phyloP scores from a whole-genome alignment of 768 basidiomycete genomes.

The Melanogaster broomeanus region DNA sequence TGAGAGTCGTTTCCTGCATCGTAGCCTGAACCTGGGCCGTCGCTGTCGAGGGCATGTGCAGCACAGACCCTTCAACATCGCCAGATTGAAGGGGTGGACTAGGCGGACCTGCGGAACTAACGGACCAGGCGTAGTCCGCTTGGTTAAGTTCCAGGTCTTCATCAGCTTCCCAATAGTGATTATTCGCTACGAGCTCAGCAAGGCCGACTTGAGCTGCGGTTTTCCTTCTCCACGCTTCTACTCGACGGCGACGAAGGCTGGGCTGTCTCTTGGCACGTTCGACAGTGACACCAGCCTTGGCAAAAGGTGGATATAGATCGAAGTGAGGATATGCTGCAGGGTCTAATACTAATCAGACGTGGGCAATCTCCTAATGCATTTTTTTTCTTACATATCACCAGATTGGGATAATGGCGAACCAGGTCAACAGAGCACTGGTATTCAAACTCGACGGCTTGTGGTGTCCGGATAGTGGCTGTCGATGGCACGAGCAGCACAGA shows the following conservation, averaged over 20 bases:
- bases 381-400: conserved; percentile 36
- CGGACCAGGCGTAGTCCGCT: conserved; percentile 71
- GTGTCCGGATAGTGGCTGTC: too few relatives aligned
- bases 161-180: conserved; percentile 22
- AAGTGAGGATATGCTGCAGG: conserved; percentile 23
- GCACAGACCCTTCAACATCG: conserved; percentile 52
- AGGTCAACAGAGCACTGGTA: background rate
- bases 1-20: background rate
- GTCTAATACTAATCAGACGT: conserved; percentile 18
- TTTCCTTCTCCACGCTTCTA: conserved; percentile 17
- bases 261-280: conserved; percentile 2
- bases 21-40: conserved; percentile 52
- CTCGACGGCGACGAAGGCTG: conserved; percentile 10
- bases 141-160: conserved; percentile 52
- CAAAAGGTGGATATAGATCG: conserved; percentile 17
- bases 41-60: conserved; percentile 41
- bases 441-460: too few relatives aligned
- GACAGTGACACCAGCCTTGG: background rate
- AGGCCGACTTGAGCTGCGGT: conserved; percentile 23
- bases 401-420: conserved; percentile 33
- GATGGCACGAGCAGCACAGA: too few relatives aligned
- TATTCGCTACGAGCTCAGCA: conserved; percentile 14
- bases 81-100: conserved; percentile 43
- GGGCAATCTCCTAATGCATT: background rate
- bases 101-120: conserved; percentile 66